Base-by-base conservation (phyloP, 257 asterid genomes). In the Orobanche coerulescens region DNA sequence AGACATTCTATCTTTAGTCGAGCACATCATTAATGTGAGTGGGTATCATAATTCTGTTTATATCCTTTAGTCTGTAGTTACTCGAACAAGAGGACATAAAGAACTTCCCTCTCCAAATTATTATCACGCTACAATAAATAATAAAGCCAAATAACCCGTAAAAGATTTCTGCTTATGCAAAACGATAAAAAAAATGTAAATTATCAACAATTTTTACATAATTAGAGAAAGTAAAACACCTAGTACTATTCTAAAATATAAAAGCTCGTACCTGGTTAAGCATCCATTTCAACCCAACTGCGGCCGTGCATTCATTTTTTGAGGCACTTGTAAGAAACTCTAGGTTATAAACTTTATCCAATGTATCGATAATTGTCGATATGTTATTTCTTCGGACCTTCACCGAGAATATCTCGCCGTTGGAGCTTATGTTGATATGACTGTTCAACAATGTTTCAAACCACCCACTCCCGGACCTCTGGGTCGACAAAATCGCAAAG, bases 401-500 rank as follows among this genome's bases (percentile, higher is more conserved):
- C 69, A 83, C 96, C 0, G 97, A 93, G 79, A 93, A 93, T 40
- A 93, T 83, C 84, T 93, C 99, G 59, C 99, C 99, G 7, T 93
- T 89, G 51, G 99, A 93, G 90, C 95, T 89, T 63, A 93, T 81
- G 76, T 93, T 93, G 26, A 71, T 67, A 79, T 93, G 99, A 71
- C 89, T 93, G 68, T 93, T 93, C 78, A 93, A 64, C 67, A 93
- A 75, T 1, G 99, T 93, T 54, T 93, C 97, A 61, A 93, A 93
- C 99, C 99, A 93, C 79, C 99, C 99, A 66, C 99, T 93, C 54
- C 99, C 99, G 1, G 97, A 93, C 72, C 99, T 84, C 85, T 93
- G 99, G 0, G 90, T 86, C 10, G 99, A 84, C 76, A 93, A 73
- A 77, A 93, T 89, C 15, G 92, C 97, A 73, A 93, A 93, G 74